Evolutionary conservation across 208 protist genomes (phyloP), one percentile per base, ranked within the genome.

Genomic region (Crithidia thermophila): DNA sequence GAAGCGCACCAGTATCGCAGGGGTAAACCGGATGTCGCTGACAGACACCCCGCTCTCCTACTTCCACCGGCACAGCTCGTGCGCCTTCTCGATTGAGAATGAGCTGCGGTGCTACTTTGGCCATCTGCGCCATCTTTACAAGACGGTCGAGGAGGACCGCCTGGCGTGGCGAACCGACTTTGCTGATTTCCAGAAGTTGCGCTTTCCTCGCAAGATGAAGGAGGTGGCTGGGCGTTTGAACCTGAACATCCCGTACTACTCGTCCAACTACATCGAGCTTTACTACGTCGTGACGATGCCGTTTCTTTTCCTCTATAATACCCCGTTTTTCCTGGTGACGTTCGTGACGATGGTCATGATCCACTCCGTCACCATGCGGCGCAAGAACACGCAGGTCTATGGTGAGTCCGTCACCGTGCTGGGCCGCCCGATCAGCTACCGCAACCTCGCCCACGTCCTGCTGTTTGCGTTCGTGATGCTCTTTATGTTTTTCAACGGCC

Each of bases 161-260:
- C 85, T 95, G 30, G 79, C 90, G 28, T 95, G 90, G 87, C n/a
- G 39, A 13, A 68, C 75, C 4, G 90, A 95, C 60, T 94, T 94
- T 46, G 77, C 83, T 16, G 75, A 88, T 49, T 36, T 57, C 1
- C 46, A 78, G 7, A 82, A 87, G 51, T 84, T 95, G 80, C 34
- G 62, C 28, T 40, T 81, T 9, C 86, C 84, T 10, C 63, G 59
- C 16, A 87, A 72, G 31, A 39, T 36, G 39, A 81, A 73, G 42
- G 87, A 93, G 27, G 50, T 82, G 11, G 39, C 80, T 2, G 53
- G 67, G 9, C 79, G 87, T 0, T 43, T 92, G 36, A 95, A 95
- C 55, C 75, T 95, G 1, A 95, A 95, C 62, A 76, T 95, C 40
- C 87, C 90, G 0, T 94, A 91, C 69, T 95, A 93, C 77, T 66